Evolutionary conservation across 1,284 basidiomycete species (phyloP), one percentile per base, ranked within the genome.

Genomic region (Cryptococcus hybrid): DNA sequence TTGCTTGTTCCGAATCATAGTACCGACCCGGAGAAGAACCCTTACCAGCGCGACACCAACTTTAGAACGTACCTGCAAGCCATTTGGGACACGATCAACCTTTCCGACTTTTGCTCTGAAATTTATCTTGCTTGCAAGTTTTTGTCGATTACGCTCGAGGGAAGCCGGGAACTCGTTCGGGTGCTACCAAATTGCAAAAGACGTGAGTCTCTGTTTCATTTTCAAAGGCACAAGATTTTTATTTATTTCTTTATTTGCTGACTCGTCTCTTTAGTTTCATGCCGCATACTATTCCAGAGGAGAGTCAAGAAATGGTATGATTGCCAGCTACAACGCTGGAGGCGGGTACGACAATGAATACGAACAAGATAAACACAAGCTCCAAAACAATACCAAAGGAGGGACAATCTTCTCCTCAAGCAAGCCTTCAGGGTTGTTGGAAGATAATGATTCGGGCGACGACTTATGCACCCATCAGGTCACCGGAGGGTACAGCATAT

Each of bases 31-130:
- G 18, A 18, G 18, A 18, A 18, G 18, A 13, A 67, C 18, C 62
- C 65, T 1, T 47, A 59, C 18, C 59, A 59, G 18, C 57, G 62
- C 3, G 51, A 57, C 15, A 63, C 61, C 0, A 52, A 55, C 1
- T 65, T 64, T 34, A 68, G 62, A 43, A 66, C 69, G 1, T 73
- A 54, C 84, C 65, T 58, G 37, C 62, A 63, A 38, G 67, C 90
- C 0, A 76, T 92, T 12, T 85, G 82, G 84, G 88, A 92, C 68
- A 87, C 88, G 51, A 83, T 92, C 71, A 91, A 92, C 75, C 86
- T 82, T 64, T 76, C 86, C 59, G 88, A 90, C 70, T 89, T 90
- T 66, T 65, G 72, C 3, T 52, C 73, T 40, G 89, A 91, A 75
- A 89, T 90, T 30, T 74, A 68, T 47, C 75, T 78, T 52, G 88